A percentile compares a stretch with the other conserved stretches of the same genome.
Evolutionary conservation across 192 early-diverging fungal genomes (phyloP).

Genomic region (Backusella tarrabulga): DNA sequence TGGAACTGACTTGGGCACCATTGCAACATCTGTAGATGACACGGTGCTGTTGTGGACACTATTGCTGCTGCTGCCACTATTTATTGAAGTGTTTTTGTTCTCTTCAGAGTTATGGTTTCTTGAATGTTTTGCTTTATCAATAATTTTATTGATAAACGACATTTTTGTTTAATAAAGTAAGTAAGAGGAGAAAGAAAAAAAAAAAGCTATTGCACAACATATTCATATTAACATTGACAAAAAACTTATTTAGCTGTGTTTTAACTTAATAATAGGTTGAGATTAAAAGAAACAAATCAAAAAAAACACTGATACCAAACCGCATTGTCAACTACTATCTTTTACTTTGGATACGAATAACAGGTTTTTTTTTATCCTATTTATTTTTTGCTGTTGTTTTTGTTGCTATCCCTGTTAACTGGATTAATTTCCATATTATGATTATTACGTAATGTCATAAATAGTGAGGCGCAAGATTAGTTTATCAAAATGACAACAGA

Average conservation of each 20-base stretch:
- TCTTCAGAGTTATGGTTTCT: conserved; percentile 8
- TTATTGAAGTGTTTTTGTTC: background rate
- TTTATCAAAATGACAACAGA: too few relatives aligned
- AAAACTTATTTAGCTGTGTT: background rate
- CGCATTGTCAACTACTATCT: too few relatives aligned
- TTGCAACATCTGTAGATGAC: conserved; percentile 4
- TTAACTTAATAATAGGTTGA: background rate
- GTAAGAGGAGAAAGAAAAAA: background rate
- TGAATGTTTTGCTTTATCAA: conserved; percentile 29
- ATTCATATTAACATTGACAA: background rate
- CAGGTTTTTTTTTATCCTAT: too few relatives aligned
- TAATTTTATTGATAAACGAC: conserved; percentile 38
- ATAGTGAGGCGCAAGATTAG: too few relatives aligned
- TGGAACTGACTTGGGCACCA: conserved; percentile 8
- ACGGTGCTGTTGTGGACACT: background rate
- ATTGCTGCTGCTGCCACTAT: background rate
- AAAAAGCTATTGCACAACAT: background rate
- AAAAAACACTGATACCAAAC: background rate
- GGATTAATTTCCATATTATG: too few relatives aligned
- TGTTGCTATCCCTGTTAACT: too few relatives aligned
- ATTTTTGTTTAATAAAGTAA: conserved; percentile 9
- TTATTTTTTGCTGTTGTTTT: too few relatives aligned
- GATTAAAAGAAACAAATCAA: conserved; percentile 3
- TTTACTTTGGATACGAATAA: too few relatives aligned
- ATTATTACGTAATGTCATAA: too few relatives aligned